Evolutionary conservation across 352 stramenopile genomes (phyloP).

Genomic region (Globisporangium canariense): DNA sequence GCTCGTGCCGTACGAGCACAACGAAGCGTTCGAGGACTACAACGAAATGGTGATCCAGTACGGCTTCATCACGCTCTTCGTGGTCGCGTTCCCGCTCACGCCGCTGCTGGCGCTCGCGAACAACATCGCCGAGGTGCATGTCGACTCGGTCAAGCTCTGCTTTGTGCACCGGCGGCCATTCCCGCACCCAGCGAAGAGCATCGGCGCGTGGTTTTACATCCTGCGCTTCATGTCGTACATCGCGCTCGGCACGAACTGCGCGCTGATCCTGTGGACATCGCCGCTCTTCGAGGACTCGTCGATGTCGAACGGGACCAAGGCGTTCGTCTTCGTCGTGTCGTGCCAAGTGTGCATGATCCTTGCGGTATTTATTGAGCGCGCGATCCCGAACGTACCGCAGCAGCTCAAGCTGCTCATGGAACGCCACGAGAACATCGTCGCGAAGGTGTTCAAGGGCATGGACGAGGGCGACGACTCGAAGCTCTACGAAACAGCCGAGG

Average conservation of each 20-base stretch:
- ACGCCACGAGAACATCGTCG: conserved; percentile 72
- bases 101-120: conserved; percentile 88
- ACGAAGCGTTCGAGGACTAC: conserved; percentile 87
- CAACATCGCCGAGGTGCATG: conserved; percentile 90
- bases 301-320: conserved; percentile 38
- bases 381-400: conserved; percentile 53
- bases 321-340: conserved; percentile 66
- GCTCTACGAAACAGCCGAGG: conserved; percentile 69
- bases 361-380: conserved; percentile 53
- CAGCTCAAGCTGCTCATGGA: conserved; percentile 53
- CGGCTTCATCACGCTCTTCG: conserved; percentile 94
- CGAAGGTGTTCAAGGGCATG: conserved; percentile 74
- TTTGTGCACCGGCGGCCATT: conserved; percentile 77
- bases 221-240: conserved; percentile 81
- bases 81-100: conserved; percentile 91
- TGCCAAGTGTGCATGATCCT: conserved; percentile 71
- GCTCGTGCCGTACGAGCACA: conserved; percentile 75
- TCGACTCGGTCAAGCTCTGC: conserved; percentile 85
- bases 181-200: conserved; percentile 76
- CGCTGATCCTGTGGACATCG: conserved; percentile 83
- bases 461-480: conserved; percentile 62
- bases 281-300: conserved; percentile 45
- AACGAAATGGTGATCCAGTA: conserved; percentile 94
- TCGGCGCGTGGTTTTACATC: conserved; percentile 92
- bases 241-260: conserved; percentile 71